Percentiles rank a stretch among this genome's conserved stretches.
These are phyloP conservation scores for Paraconiothyrium sp. DNA, from an alignment of 2,329 filamentous ascomycete species.

Conservation along the genomic window DNA sequence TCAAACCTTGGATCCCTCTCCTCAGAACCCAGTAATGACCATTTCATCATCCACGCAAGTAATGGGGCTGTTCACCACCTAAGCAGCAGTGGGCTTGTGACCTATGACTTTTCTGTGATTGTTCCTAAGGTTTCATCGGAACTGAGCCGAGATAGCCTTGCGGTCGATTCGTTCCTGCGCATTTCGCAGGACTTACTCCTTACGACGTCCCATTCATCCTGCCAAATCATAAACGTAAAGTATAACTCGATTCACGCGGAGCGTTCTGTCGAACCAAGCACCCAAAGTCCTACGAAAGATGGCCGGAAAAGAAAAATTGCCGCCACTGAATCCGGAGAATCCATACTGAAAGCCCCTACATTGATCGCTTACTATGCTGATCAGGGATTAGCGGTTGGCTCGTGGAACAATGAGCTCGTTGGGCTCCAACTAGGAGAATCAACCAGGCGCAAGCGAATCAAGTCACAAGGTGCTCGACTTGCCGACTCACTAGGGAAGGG, in stretches of 20 bases:
- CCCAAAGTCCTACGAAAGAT: slow-evolving; percentile 41
- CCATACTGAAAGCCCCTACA: slow-evolving; percentile 51
- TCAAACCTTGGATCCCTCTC: slow-evolving; percentile 26
- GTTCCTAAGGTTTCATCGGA: slow-evolving; percentile 67
- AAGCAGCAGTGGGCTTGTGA: slow-evolving; percentile 61
- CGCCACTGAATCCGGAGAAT: slow-evolving; percentile 49
- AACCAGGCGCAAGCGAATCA: slow-evolving; percentile 48
- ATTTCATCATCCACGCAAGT: slow-evolving; percentile 68
- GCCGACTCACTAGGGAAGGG: slow-evolving; percentile 80
- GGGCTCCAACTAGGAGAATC: slow-evolving; percentile 65
- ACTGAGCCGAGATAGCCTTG: slow-evolving; percentile 61
- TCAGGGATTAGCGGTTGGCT: slow-evolving; percentile 71
- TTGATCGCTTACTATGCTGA: slow-evolving; percentile 67
- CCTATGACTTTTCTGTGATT: slow-evolving; percentile 71
- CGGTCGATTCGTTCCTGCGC: slow-evolving; percentile 69
- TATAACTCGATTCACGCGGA: slow-evolving; percentile 64
- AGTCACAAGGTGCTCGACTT: slow-evolving; percentile 63
- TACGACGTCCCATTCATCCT: slow-evolving; percentile 64
- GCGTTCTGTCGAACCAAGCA: slow-evolving; percentile 40
- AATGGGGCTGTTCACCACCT: slow-evolving; percentile 72
- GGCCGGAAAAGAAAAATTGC: slow-evolving; percentile 48
- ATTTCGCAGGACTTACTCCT: slow-evolving; percentile 74
- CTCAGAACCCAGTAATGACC: slow-evolving; percentile 19
- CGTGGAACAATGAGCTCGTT: slow-evolving; percentile 71
- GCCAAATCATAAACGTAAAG: slow-evolving; percentile 71